phyloP scores from a whole-genome alignment of 1,284 basidiomycete species.

The Ustilago loliicola region DNA sequence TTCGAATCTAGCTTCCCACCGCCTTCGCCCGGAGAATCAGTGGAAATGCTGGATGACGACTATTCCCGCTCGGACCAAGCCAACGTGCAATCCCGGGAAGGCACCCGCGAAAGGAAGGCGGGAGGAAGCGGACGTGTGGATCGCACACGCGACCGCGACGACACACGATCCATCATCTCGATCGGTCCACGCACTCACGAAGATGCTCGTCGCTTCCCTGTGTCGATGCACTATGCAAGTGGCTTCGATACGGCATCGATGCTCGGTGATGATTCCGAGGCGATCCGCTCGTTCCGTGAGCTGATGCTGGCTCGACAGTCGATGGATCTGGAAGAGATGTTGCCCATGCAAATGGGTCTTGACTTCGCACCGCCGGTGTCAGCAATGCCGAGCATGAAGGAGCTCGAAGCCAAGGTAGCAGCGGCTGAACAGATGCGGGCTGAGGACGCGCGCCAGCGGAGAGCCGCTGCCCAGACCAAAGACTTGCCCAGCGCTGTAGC shows the following conservation, averaged over 20 bases:
- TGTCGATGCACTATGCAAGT: conserved; percentile 64
- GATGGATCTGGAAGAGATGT: conserved; percentile 60
- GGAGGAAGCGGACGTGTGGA: background rate
- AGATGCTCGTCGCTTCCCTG: conserved; percentile 58
- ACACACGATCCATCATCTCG: conserved; percentile 40
- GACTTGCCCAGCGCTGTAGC: conserved; percentile 2
- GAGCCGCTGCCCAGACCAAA: background rate
- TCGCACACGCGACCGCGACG: conserved; percentile 16
- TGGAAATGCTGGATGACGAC: conserved; percentile 37
- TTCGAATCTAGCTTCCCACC: conserved; percentile 13
- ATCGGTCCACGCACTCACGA: conserved; percentile 44
- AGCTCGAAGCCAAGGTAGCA: conserved; percentile 38
- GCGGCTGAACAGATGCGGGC: conserved; percentile 32
- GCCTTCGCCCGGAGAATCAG: conserved; percentile 19
- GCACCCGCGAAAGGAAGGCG: background rate
- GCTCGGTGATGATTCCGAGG: conserved; percentile 51
- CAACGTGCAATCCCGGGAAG: background rate
- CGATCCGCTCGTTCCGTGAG: conserved; percentile 47
- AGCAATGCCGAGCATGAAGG: conserved; percentile 49
- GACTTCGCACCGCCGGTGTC: conserved; percentile 56
- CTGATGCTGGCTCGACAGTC: conserved; percentile 57
- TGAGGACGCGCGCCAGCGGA: conserved; percentile 1
- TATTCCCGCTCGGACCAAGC: background rate
- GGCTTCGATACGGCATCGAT: conserved; percentile 57
- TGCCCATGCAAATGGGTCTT: conserved; percentile 44